phyloP scores from a whole-genome alignment of 495 filamentous ascomycete species.

The Penicillium cosmopolitanum region DNA sequence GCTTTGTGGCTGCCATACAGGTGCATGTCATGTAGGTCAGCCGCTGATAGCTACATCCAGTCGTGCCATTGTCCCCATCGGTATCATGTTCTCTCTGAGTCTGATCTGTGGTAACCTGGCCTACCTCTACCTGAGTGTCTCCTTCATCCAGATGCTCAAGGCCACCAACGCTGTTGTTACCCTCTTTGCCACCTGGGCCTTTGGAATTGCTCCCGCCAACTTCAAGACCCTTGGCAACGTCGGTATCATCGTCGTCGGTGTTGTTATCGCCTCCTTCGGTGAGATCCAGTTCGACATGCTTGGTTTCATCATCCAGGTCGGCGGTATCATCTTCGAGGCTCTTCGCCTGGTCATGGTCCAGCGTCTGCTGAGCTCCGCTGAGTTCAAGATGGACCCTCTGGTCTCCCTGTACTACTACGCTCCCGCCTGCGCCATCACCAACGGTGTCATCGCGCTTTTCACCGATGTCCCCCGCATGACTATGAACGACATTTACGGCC shows the following conservation, averaged over 20 bases:
- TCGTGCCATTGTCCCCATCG: constrained; percentile 85
- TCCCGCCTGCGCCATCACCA: constrained; percentile 84
- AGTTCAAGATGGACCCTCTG: constrained; percentile 94
- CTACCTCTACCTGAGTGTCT: constrained; percentile 85
- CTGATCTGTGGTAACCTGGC: constrained; percentile 89
- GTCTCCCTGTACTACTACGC: constrained; percentile 95
- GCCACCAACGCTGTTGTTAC: constrained; percentile 89
- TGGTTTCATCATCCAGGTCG: constrained; percentile 80
- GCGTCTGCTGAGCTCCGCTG: constrained; percentile 76
- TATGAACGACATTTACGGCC: constrained; percentile 68
- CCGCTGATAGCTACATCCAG: constrained; percentile 16
- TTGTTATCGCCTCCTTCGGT: constrained; percentile 81
- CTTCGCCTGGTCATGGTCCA: constrained; percentile 87
- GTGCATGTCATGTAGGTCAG: background rate
- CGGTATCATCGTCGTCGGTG: constrained; percentile 81
- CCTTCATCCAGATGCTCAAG: constrained; percentile 97
- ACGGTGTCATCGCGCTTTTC: constrained; percentile 71
- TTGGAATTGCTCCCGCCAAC: constrained; percentile 71
- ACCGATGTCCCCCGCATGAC: constrained; percentile 71
- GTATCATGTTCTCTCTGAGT: constrained; percentile 85
- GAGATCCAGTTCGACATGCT: constrained; percentile 85
- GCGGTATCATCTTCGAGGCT: constrained; percentile 81
- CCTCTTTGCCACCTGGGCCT: constrained; percentile 75
- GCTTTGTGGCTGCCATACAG: too few species aligned
- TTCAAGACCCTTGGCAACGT: constrained; percentile 79